These are phyloP conservation scores for Diaporthe capsici DNA, from an alignment of 2,329 filamentous ascomycete species.

Conservation along the genomic window DNA sequence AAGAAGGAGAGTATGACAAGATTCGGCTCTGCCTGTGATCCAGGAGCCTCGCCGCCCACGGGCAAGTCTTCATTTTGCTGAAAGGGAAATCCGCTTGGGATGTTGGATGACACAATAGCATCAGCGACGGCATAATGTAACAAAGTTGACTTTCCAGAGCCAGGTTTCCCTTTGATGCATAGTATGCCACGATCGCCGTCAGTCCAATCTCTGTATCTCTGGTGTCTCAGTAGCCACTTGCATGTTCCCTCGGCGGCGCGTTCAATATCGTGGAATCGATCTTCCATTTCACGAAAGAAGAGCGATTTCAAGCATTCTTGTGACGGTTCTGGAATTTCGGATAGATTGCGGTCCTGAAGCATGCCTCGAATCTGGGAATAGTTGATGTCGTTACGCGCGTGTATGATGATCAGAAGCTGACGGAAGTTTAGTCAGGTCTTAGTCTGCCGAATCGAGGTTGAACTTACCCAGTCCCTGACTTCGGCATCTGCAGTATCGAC, in stretches of 20 bases:
- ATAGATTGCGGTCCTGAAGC: no score
- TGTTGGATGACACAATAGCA: neutral
- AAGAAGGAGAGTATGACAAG: slow-evolving; percentile 51
- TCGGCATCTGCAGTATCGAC: neutral
- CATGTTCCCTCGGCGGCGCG: slow-evolving; percentile 48
- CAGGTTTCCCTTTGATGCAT: slow-evolving; percentile 58
- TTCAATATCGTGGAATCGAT: slow-evolving; percentile 47
- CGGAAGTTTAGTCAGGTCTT: neutral
- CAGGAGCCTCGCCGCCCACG: neutral
- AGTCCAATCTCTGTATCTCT: slow-evolving; percentile 46
- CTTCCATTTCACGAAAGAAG: slow-evolving; percentile 44
- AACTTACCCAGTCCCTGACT: neutral
- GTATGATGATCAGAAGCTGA: neutral
- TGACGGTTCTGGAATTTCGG: slow-evolving; percentile 19
- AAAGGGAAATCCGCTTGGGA: no score
- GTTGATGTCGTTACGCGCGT: no score
- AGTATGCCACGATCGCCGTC: slow-evolving; percentile 45
- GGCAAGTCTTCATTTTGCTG: no score
- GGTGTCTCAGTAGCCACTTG: slow-evolving; percentile 50
- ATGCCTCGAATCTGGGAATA: no score
- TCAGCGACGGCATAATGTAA: slow-evolving; percentile 50
- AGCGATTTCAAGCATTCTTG: slow-evolving; percentile 52
- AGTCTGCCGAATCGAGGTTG: no score
- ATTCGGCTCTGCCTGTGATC: neutral
- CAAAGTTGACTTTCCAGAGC: slow-evolving; percentile 42